Evolutionary conservation across 805 yeast genomes (phyloP).

Genomic region (Maudiozyma bulderi): DNA sequence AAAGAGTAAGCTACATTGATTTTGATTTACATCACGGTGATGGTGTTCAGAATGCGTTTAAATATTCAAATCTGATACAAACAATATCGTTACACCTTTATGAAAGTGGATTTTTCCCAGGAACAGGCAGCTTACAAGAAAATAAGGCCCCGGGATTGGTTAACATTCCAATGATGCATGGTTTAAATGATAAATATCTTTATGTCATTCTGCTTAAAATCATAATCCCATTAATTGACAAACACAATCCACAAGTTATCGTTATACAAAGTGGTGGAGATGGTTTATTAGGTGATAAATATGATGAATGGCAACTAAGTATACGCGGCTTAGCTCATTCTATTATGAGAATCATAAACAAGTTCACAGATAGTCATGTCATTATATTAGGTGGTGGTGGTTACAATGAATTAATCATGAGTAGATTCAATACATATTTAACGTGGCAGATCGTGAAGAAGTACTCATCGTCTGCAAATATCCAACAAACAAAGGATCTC

Average conservation of each 20-base stretch:
- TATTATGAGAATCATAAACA: conserved; percentile 20
- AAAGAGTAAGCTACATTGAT: conserved; percentile 51
- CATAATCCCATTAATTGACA: conserved; percentile 33
- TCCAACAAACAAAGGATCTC: neutral
- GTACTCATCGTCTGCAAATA: conserved; percentile 2
- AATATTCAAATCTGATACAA: conserved; percentile 42
- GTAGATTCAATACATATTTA: conserved; percentile 45
- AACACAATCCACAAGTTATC: conserved; percentile 40
- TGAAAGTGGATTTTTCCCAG: conserved; percentile 66
- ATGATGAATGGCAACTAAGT: conserved; percentile 60
- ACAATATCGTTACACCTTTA: conserved; percentile 56
- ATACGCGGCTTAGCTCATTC: conserved; percentile 38
- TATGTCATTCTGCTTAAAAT: conserved; percentile 31
- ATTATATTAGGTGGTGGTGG: conserved; percentile 69
- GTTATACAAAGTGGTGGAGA: conserved; percentile 69
- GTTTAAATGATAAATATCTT: conserved; percentile 42
- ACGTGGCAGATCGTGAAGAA: conserved; percentile 18
- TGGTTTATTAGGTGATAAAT: conserved; percentile 58
- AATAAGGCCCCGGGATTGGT: conserved; percentile 34
- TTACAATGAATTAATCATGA: conserved; percentile 50
- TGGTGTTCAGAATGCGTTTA: conserved; percentile 63
- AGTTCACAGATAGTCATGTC: conserved; percentile 20
- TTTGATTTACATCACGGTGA: conserved; percentile 75
- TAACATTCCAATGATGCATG: conserved; percentile 50
- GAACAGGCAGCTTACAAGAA: conserved; percentile 44